A percentile compares a stretch with the other conserved stretches of the same genome.
phyloP scores from a whole-genome alignment of 768 basidiomycete genomes.

The Rhizopogon sp. region DNA sequence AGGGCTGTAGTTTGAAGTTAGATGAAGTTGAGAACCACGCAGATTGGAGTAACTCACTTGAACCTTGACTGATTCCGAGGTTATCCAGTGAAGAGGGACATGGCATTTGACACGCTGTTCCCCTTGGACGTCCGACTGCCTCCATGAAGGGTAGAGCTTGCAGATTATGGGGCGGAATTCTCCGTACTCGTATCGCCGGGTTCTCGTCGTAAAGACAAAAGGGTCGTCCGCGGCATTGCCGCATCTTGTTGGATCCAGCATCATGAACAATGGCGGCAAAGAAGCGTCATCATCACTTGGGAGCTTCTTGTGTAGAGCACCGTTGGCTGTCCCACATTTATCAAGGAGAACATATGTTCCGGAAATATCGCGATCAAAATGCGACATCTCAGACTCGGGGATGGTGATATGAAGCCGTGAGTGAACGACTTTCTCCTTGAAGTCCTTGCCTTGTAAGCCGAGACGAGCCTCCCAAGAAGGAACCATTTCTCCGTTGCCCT shows the following conservation, averaged over 20 bases:
- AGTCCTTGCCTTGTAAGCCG: constrained; percentile 62
- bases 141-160: constrained; percentile 71
- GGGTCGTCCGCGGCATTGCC: constrained; percentile 72
- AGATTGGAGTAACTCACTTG: constrained; percentile 37
- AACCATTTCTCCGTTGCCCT: constrained; percentile 56
- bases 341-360: constrained; percentile 77
- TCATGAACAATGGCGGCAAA: constrained; percentile 62
- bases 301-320: constrained; percentile 69
- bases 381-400: constrained; percentile 34
- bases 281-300: constrained; percentile 35
- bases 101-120: constrained; percentile 49
- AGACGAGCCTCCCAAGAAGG: constrained; percentile 84
- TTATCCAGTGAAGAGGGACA: constrained; percentile 64
- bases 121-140: constrained; percentile 54
- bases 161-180: constrained; percentile 76
- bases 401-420: constrained; percentile 63
- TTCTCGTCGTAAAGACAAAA: constrained; percentile 82
- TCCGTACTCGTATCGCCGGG: constrained; percentile 73
- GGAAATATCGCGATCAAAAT: constrained; percentile 76
- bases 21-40: neutral
- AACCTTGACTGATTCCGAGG: constrained; percentile 42
- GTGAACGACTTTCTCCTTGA: constrained; percentile 63
- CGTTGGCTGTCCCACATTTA: constrained; percentile 86
- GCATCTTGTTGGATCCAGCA: constrained; percentile 81
- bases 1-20: constrained; percentile 37